A percentile compares a stretch with the other conserved stretches of the same genome.
These are phyloP conservation scores for Diaporthe caulivora DNA, from an alignment of 2,329 filamentous ascomycete species.

Conservation along the genomic window DNA sequence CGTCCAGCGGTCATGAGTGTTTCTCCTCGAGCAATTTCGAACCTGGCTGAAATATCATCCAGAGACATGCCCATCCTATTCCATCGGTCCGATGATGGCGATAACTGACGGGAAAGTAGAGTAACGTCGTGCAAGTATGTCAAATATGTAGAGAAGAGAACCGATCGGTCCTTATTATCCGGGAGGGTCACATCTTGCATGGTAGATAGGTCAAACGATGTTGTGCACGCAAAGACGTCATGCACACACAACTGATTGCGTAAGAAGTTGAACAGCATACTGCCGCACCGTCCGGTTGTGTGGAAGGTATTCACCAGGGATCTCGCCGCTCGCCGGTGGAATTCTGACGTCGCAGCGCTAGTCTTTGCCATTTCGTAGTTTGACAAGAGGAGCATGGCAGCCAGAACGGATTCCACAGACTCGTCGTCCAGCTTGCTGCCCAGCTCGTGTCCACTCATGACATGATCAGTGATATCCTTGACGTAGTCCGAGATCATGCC, in stretches of 20 bases:
- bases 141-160: neutral
- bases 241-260: constrained; percentile 1
- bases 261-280: neutral
- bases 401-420: neutral
- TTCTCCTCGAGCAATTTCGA: neutral
- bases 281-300: neutral
- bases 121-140: neutral
- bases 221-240: neutral
- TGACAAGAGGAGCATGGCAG: neutral
- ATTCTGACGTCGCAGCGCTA: neutral
- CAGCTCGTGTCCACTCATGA: neutral
- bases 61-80: neutral
- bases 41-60: neutral
- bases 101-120: neutral
- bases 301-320: neutral
- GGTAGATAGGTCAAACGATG: neutral
- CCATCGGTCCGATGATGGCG: neutral
- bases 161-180: neutral
- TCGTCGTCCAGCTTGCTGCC: neutral
- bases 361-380: neutral
- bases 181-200: neutral
- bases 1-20: neutral
- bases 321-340: neutral
- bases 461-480: neutral
- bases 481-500: neutral